Evolutionary conservation across 306 rosid species (phyloP).

Genomic region (Biancaea sappan): DNA sequence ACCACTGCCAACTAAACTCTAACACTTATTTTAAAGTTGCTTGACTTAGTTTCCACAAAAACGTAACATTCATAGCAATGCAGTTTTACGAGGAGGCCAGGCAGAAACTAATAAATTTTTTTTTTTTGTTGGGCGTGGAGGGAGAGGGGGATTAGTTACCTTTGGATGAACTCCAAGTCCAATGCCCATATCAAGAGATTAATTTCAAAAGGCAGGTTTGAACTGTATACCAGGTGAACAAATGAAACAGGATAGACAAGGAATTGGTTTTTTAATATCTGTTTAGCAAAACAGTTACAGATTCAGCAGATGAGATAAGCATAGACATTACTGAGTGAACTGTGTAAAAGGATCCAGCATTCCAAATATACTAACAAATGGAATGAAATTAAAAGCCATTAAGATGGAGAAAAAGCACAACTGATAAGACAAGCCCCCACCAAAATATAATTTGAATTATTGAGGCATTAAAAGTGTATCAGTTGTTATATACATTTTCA

Average conservation of each 20-base stretch:
- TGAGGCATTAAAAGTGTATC: slow-evolving; percentile 55
- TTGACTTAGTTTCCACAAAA: slow-evolving; percentile 22
- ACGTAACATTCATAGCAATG: slow-evolving; percentile 20
- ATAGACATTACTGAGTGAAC: slow-evolving; percentile 13
- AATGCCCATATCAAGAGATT: slow-evolving; percentile 28
- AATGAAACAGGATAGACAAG: slow-evolving; percentile 4
- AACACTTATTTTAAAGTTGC: slow-evolving; percentile 23
- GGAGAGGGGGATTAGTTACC: not conserved
- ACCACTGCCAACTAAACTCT: slow-evolving; percentile 24
- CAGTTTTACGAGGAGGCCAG: slow-evolving; percentile 23
- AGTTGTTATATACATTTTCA: slow-evolving; percentile 71
- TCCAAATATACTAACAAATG: slow-evolving; percentile 22
- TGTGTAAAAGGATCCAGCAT: slow-evolving; percentile 27
- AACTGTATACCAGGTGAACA: slow-evolving; percentile 33
- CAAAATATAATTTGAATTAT: slow-evolving; percentile 56
- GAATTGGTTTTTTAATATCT: slow-evolving; percentile 32
- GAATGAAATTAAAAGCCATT: slow-evolving; percentile 34
- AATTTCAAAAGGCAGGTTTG: slow-evolving; percentile 35
- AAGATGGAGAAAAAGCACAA: slow-evolving; percentile 39
- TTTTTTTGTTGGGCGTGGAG: no score
- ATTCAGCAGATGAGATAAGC: slow-evolving; percentile 33
- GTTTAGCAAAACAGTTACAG: slow-evolving; percentile 37
- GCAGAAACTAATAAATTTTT: no score
- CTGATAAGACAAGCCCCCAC: slow-evolving; percentile 40
- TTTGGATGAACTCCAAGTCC: slow-evolving; percentile 29